A percentile compares a stretch with the other conserved stretches of the same genome.
These are phyloP conservation scores for Pseudognaphalium luteoalbum DNA, from an alignment of 129 eudicot species.

Conservation along the genomic window DNA sequence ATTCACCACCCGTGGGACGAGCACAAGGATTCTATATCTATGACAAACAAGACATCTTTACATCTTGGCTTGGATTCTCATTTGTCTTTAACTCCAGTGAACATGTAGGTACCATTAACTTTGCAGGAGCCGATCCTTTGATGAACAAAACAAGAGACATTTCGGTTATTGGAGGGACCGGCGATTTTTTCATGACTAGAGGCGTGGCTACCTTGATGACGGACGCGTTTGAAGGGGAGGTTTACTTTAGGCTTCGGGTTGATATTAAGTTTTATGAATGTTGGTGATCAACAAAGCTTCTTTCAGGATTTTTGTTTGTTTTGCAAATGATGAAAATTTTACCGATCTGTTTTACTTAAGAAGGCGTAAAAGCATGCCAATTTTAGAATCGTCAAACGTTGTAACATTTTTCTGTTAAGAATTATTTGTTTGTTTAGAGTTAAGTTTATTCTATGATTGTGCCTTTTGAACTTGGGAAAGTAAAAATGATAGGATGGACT, in stretches of 20 bases:
- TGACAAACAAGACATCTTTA: constrained; percentile 49
- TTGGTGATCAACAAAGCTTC: constrained; percentile 37
- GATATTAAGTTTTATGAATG: constrained; percentile 73
- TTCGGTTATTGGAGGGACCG: constrained; percentile 80
- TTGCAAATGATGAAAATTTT: neutral
- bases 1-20: constrained; percentile 62
- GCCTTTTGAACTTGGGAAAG: no score
- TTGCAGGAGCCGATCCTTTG: constrained; percentile 77
- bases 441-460: neutral
- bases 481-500: no score
- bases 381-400: neutral
- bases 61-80: constrained; percentile 67
- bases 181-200: constrained; percentile 78
- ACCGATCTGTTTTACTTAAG: neutral
- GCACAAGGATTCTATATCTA: constrained; percentile 73
- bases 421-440: neutral
- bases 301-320: neutral
- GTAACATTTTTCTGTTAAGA: neutral
- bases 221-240: constrained; percentile 69
- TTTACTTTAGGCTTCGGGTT: constrained; percentile 64
- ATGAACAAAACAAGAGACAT: constrained; percentile 78
- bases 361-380: constrained; percentile 27
- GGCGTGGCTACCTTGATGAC: constrained; percentile 75
- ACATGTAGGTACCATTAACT: constrained; percentile 57
- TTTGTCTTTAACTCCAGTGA: constrained; percentile 63